A percentile compares a stretch with the other conserved stretches of the same genome.
Conservation (phyloP, 345 rosid species). For the Acer campestre region DNA sequence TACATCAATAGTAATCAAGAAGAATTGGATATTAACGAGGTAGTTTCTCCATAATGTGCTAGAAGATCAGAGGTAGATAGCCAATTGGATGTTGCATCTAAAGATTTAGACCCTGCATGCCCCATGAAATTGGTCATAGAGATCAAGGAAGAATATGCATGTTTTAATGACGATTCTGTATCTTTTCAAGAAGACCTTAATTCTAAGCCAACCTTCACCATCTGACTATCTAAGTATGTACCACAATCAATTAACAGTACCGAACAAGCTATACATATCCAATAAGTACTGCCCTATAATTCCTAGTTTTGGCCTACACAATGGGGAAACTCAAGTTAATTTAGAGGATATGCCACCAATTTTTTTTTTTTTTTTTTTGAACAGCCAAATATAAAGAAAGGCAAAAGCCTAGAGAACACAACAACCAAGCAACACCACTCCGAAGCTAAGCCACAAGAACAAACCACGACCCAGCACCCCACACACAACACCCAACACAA, state of each 20-base stretch:
- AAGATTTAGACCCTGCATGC: too few relatives aligned
- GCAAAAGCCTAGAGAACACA: too few relatives aligned
- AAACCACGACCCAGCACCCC: too few relatives aligned
- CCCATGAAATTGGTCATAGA: slow-evolving; percentile 18
- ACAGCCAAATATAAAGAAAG: too few relatives aligned
- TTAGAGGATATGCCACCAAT: slow-evolving; percentile 63
- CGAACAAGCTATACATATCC: slow-evolving; percentile 32
- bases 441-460: too few relatives aligned
- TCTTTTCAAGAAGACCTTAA: slow-evolving; percentile 24
- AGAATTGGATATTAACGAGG: slow-evolving; percentile 28
- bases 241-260: slow-evolving; percentile 30
- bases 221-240: slow-evolving; percentile 27
- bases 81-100: slow-evolving; percentile 35
- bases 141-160: slow-evolving; percentile 21
- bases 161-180: slow-evolving; percentile 20
- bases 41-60: slow-evolving; percentile 29
- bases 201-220: slow-evolving; percentile 22
- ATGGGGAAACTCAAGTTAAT: slow-evolving; percentile 34
- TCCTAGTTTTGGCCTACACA: slow-evolving; percentile 40
- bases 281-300: slow-evolving; percentile 23
- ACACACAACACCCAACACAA: too few relatives aligned
- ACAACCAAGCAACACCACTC: too few relatives aligned
- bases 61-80: slow-evolving; percentile 33
- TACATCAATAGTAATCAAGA: slow-evolving; percentile 26
- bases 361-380: too few relatives aligned